Evolutionary conservation across 2,329 filamentous ascomycete species (phyloP).

Genomic region (Mycogone perniciosa): DNA sequence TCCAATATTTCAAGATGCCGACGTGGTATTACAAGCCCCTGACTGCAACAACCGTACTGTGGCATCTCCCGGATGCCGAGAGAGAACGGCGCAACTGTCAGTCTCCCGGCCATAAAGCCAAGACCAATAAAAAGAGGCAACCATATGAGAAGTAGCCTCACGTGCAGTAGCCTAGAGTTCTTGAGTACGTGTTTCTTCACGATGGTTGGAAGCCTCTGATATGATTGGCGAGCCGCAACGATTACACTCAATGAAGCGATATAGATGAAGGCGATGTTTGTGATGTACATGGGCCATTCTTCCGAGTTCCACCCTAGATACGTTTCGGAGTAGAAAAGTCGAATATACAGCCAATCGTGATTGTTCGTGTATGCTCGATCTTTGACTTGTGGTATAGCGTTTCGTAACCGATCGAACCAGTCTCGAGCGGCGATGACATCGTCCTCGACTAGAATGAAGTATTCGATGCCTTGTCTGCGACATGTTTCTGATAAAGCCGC

Average conservation of each 20-base stretch:
- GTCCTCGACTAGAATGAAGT: conserved; percentile 28
- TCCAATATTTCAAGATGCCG: conserved; percentile 20
- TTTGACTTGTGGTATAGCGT: conserved; percentile 19
- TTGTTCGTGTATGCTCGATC: conserved; percentile 1
- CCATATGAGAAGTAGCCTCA: conserved; percentile 18
- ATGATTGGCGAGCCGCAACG: conserved; percentile 8
- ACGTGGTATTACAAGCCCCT: conserved; percentile 27
- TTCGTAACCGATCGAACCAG: conserved; percentile 22
- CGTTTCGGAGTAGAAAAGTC: conserved; percentile 30
- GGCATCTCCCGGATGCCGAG: conserved; percentile 27
- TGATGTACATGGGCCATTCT: conserved; percentile 23
- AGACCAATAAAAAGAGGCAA: conserved; percentile 18
- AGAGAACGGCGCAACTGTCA: conserved; percentile 19
- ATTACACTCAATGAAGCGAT: conserved; percentile 11
- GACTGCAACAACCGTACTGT: conserved; percentile 29
- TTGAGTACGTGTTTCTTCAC: conserved; percentile 3
- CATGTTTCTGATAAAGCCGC: conserved; percentile 22
- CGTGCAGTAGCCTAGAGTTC: conserved; percentile 3
- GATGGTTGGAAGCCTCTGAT: not conserved
- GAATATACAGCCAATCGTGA: conserved; percentile 27
- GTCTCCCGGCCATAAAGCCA: conserved; percentile 24
- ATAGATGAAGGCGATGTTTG: conserved; percentile 19
- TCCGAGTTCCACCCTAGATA: conserved; percentile 31
- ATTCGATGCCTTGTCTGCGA: conserved; percentile 17
- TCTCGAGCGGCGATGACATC: conserved; percentile 26